These are phyloP conservation scores for Pyrrhoderma lamaoense DNA, from an alignment of 1,284 basidiomycete species.

Conservation along the genomic window DNA sequence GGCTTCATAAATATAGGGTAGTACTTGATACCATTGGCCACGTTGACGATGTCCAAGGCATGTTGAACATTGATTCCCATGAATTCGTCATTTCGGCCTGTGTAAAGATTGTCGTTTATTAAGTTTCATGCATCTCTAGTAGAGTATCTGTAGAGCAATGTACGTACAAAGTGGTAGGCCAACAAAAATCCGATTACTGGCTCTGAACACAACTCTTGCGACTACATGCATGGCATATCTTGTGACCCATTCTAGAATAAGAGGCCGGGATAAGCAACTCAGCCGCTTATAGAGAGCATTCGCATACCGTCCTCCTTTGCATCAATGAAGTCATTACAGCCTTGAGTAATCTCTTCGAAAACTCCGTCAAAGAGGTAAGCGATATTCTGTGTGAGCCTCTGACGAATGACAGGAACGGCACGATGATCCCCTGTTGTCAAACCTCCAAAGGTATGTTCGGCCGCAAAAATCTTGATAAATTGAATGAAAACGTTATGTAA, in stretches of 20 bases:
- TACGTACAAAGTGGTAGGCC: conserved; percentile 34
- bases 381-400: conserved; percentile 16
- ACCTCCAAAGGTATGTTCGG: conserved; percentile 11
- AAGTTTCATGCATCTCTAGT: no score
- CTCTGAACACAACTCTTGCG: conserved; percentile 34
- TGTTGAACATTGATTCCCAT: conserved; percentile 30
- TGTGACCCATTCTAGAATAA: conserved; percentile 33
- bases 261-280: conserved; percentile 21
- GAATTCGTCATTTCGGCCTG: conserved; percentile 25
- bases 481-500: neutral
- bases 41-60: conserved; percentile 27
- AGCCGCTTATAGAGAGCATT: conserved; percentile 8
- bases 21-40: conserved; percentile 24
- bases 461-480: conserved; percentile 2
- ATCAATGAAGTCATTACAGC: conserved; percentile 18
- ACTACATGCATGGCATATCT: conserved; percentile 29
- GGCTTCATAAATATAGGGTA: conserved; percentile 34
- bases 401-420: conserved; percentile 22
- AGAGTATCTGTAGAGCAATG: neutral
- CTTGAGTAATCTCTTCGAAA: conserved; percentile 19
- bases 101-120: neutral
- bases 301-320: conserved; percentile 12
- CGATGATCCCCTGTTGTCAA: conserved; percentile 18
- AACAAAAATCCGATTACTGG: conserved; percentile 34
- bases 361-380: conserved; percentile 17